A percentile compares a stretch with the other conserved stretches of the same genome.
These are phyloP conservation scores for Colletotrichum trifolii DNA, from an alignment of 2,329 filamentous ascomycete genomes.

Conservation along the genomic window DNA sequence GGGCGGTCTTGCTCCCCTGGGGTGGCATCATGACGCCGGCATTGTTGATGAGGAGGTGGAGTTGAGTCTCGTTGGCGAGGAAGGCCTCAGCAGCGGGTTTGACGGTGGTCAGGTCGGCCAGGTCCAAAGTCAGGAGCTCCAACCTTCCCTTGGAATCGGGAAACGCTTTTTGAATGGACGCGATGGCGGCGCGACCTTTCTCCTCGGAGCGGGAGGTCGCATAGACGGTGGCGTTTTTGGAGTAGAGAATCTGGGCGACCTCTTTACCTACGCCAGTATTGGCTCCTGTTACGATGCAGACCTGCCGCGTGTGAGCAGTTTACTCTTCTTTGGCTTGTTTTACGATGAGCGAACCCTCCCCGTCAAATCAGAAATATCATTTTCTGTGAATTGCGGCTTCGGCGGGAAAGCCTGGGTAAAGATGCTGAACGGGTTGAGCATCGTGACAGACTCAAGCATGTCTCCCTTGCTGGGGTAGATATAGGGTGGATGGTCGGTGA, in stretches of 20 bases:
- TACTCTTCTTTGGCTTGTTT: not conserved
- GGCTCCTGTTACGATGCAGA: slow-evolving; percentile 62
- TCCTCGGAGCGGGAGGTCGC: slow-evolving; percentile 59
- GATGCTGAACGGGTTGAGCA: slow-evolving; percentile 33
- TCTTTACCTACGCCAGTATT: slow-evolving; percentile 62
- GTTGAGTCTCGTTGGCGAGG: slow-evolving; percentile 42
- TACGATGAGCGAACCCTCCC: slow-evolving; percentile 45
- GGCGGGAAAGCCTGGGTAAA: slow-evolving; percentile 45
- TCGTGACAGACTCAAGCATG: slow-evolving; percentile 6
- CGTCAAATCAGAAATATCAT: slow-evolving; percentile 52
- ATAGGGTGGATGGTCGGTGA: not conserved
- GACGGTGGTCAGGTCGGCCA: slow-evolving; percentile 51
- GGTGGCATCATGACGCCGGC: slow-evolving; percentile 57
- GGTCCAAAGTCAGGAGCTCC: slow-evolving; percentile 58
- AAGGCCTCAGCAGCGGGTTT: slow-evolving; percentile 46
- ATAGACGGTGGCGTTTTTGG: slow-evolving; percentile 65
- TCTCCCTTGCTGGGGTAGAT: not conserved
- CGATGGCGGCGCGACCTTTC: slow-evolving; percentile 59
- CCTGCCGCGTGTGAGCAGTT: slow-evolving; percentile 41
- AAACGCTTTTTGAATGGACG: slow-evolving; percentile 49
- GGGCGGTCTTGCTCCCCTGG: slow-evolving; percentile 51
- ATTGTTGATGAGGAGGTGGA: slow-evolving; percentile 59
- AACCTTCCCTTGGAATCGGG: slow-evolving; percentile 53
- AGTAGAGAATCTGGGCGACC: slow-evolving; percentile 64
- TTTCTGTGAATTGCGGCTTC: slow-evolving; percentile 53